Percentiles rank a stretch among this genome's conserved stretches.
Evolutionary conservation across 176 grass and related monocot genomes (phyloP).

Genomic region (Oryza australiensis): DNA sequence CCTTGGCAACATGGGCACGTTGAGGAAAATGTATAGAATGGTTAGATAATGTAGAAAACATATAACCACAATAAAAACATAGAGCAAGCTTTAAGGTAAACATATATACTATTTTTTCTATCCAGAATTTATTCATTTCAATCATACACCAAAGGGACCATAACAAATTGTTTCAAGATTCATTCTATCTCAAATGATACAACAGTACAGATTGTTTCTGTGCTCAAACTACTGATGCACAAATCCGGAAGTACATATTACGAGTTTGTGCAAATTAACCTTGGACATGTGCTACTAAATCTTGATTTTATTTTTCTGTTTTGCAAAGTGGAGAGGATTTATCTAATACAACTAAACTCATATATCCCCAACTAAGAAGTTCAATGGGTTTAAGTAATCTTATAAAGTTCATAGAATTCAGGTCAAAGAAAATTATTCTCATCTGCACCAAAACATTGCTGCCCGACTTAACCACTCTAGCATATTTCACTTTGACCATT

Average conservation of each 20-base stretch:
- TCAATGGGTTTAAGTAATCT: background rate
- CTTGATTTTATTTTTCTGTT: background rate
- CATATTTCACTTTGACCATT: slow-evolving; percentile 1
- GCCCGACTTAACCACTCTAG: background rate
- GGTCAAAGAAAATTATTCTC: background rate
- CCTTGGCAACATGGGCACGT: background rate
- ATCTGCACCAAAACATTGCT: background rate
- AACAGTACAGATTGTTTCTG: background rate
- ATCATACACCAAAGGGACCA: background rate
- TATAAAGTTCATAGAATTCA: background rate
- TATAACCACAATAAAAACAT: background rate
- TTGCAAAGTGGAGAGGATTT: background rate
- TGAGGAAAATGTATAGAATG: background rate
- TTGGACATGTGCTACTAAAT: background rate
- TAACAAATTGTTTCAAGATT: background rate
- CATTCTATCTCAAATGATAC: slow-evolving; percentile 2
- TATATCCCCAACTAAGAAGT: background rate
- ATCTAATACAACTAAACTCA: background rate
- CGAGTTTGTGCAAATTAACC: background rate
- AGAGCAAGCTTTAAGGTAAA: background rate
- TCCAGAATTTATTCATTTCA: background rate
- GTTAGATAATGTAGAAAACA: background rate
- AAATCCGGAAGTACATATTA: background rate
- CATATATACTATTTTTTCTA: background rate
- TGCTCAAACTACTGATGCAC: background rate